Conservation (phyloP, 108 stramenopile species). For the Skeletonema grethae region DNA sequence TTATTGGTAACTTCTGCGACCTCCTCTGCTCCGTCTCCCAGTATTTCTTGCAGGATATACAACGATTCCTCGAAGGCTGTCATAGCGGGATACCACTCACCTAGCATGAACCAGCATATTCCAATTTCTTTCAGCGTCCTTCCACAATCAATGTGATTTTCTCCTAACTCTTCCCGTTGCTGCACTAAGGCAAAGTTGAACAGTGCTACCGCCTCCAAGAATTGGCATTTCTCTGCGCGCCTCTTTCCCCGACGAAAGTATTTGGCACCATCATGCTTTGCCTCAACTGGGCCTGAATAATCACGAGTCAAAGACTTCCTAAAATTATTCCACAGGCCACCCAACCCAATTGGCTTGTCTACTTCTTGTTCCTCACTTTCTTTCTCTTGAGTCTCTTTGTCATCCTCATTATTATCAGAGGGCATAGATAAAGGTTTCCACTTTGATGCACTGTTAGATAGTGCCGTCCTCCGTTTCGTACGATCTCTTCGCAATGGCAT, state of each 20-base stretch:
- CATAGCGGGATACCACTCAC: slow-evolving; percentile 21
- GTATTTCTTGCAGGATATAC: slow-evolving; percentile 13
- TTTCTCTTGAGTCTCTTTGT: not conserved
- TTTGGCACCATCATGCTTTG: not conserved
- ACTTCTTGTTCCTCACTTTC: not conserved
- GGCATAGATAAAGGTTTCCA: slow-evolving; percentile 3
- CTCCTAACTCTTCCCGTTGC: slow-evolving; percentile 25
- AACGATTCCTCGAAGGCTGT: slow-evolving; percentile 27
- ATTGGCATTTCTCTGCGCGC: slow-evolving; percentile 15
- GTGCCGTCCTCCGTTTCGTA: not conserved
- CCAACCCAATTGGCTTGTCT: not conserved
- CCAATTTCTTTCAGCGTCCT: slow-evolving; percentile 30
- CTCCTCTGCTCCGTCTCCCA: slow-evolving; percentile 25
- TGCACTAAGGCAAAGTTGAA: slow-evolving; percentile 23
- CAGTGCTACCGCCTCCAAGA: slow-evolving; percentile 21
- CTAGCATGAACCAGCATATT: slow-evolving; percentile 24
- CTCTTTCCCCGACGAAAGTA: slow-evolving; percentile 20
- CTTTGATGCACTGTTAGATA: not conserved
- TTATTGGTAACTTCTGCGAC: slow-evolving; percentile 25
- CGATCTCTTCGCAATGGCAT: not conserved
- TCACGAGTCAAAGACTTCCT: not conserved
- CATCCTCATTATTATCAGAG: not conserved
- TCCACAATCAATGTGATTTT: slow-evolving; percentile 30
- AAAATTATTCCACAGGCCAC: not conserved
- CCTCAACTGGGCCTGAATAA: not conserved